phyloP scores from a whole-genome alignment of 2,329 filamentous ascomycete genomes.

The Botrytis byssoidea region DNA sequence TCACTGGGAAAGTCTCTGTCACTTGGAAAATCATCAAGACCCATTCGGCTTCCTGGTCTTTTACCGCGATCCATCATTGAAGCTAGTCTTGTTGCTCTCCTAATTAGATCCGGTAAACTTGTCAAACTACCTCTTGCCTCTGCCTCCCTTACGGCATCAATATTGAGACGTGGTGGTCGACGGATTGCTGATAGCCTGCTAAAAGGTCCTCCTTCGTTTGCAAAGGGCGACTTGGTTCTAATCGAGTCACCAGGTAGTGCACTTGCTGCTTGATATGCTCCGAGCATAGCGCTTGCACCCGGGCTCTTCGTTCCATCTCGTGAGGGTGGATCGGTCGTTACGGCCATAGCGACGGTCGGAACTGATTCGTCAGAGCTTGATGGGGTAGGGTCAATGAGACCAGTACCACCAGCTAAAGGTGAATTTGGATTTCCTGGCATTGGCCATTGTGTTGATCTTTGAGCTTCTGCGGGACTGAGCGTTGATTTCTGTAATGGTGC shows the following conservation, averaged over 20 bases:
- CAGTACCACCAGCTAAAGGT: constrained; percentile 34
- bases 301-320: constrained; percentile 28
- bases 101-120: constrained; percentile 87
- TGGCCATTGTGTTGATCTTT: constrained; percentile 29
- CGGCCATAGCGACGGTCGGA: constrained; percentile 25
- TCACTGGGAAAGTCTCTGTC: constrained; percentile 36
- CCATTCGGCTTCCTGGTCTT: constrained; percentile 58
- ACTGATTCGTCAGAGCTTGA: constrained; percentile 33
- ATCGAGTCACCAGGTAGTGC: constrained; percentile 23
- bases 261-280: constrained; percentile 49
- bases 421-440: constrained; percentile 31
- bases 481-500: constrained; percentile 42
- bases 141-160: constrained; percentile 76
- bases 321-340: constrained; percentile 24
- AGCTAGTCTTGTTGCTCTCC: constrained; percentile 80
- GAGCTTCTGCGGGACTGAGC: constrained; percentile 38
- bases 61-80: constrained; percentile 83
- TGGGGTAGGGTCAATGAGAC: constrained; percentile 33
- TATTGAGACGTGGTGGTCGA: constrained; percentile 72
- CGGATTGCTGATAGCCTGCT: constrained; percentile 55
- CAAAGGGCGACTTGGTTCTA: constrained; percentile 2
- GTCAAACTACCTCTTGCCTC: constrained; percentile 87
- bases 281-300: constrained; percentile 49
- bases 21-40: constrained; percentile 51
- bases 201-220: constrained; percentile 23